phyloP scores from a whole-genome alignment of 1,284 basidiomycete genomes.

The Puccinia coronata region DNA sequence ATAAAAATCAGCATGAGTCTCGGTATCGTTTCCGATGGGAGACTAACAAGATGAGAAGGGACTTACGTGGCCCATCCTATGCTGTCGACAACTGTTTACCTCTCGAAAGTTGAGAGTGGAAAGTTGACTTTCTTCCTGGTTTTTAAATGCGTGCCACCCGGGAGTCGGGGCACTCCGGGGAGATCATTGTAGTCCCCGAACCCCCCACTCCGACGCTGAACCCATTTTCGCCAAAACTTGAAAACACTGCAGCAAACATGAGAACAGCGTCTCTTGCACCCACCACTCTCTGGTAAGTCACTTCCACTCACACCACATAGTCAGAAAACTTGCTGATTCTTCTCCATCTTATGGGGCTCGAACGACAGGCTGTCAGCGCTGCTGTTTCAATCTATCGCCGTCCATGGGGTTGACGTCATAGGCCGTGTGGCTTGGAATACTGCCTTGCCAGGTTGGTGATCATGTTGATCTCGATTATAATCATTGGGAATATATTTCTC shows the following conservation, averaged over 20 bases:
- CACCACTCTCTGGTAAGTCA: not conserved
- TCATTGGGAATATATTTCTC: no score
- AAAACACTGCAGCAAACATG: no score
- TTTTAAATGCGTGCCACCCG: no score
- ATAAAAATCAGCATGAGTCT: not conserved
- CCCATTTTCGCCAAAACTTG: no score
- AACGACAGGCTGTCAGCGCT: not conserved
- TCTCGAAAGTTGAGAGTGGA: no score
- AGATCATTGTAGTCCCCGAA: no score
- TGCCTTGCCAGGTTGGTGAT: constrained; percentile 17
- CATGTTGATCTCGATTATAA: no score
- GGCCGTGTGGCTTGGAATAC: constrained; percentile 32
- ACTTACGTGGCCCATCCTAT: constrained; percentile 12
- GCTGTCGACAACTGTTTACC: no score
- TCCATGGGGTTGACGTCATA: constrained; percentile 19
- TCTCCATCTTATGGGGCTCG: not conserved
- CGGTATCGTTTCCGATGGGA: not conserved
- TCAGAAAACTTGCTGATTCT: not conserved
- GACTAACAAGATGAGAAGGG: not conserved
- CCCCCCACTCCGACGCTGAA: not conserved
- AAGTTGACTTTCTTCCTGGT: no score
- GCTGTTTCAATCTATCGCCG: not conserved
- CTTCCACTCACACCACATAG: not conserved
- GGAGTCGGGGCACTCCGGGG: no score
- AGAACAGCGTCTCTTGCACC: not conserved